phyloP scores from a whole-genome alignment of 1,139 yeast species.

The Kurtzmaniella quercitrusa region DNA sequence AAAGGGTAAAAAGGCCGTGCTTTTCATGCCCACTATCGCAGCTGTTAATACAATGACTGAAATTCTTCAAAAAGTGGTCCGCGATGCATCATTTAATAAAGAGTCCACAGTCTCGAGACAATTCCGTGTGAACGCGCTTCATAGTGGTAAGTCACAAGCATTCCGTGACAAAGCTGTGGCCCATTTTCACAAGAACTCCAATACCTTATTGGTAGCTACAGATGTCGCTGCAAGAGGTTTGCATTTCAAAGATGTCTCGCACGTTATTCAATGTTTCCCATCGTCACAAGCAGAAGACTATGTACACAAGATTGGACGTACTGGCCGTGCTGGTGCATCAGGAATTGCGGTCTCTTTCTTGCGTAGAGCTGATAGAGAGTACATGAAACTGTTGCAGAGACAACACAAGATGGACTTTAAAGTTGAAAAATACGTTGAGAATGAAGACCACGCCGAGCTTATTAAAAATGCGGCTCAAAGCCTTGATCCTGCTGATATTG shows the following conservation, averaged over 20 bases:
- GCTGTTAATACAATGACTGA: slow-evolving; percentile 45
- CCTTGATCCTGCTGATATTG: slow-evolving; percentile 1
- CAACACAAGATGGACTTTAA: slow-evolving; percentile 48
- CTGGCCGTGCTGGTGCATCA: slow-evolving; percentile 86
- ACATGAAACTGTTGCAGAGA: slow-evolving; percentile 36
- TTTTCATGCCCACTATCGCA: slow-evolving; percentile 72
- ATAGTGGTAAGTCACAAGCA: slow-evolving; percentile 70
- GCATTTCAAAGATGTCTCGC: slow-evolving; percentile 83
- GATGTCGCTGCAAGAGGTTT: slow-evolving; percentile 97
- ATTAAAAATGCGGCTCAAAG: slow-evolving; percentile 15
- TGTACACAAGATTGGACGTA: slow-evolving; percentile 92
- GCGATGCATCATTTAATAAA: slow-evolving; percentile 24
- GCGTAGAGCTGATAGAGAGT: slow-evolving; percentile 46
- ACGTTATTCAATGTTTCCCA: slow-evolving; percentile 77
- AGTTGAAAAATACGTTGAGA: slow-evolving; percentile 29
- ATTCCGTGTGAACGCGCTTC: slow-evolving; percentile 30
- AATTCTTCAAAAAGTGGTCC: background rate
- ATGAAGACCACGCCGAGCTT: slow-evolving; percentile 18
- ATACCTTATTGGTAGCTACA: slow-evolving; percentile 71
- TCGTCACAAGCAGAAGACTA: slow-evolving; percentile 73
- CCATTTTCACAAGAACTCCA: slow-evolving; percentile 45
- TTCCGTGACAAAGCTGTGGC: slow-evolving; percentile 58
- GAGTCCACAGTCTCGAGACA: background rate
- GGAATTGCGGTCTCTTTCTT: slow-evolving; percentile 63
- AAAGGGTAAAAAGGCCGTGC: slow-evolving; percentile 68